Percentiles rank a stretch among this genome's conserved stretches.
Evolutionary conservation across 2,329 filamentous ascomycete genomes (phyloP).

Genomic region (Botrytis medusae): DNA sequence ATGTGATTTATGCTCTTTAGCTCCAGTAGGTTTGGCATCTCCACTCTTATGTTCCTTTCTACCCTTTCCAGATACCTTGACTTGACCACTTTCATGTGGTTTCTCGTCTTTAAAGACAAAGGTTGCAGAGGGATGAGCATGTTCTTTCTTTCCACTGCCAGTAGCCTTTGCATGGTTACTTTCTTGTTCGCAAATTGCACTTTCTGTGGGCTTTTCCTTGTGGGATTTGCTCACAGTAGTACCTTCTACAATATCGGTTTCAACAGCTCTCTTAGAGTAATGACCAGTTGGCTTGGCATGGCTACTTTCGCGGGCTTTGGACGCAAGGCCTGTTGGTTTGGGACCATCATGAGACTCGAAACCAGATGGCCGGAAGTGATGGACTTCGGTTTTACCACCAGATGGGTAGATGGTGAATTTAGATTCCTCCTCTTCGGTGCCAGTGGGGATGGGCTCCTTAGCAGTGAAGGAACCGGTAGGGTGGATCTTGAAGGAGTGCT

Average conservation of each 20-base stretch:
- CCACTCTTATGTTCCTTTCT: not conserved
- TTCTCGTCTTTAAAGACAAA: not conserved
- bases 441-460: not conserved
- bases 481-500: not conserved
- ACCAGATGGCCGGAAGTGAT: not conserved
- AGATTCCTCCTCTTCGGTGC: not conserved
- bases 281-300: not conserved
- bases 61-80: not conserved
- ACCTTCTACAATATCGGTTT: not conserved
- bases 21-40: not conserved
- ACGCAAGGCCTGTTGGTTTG: not conserved
- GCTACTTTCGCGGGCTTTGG: not conserved
- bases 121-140: not conserved
- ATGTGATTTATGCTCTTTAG: not conserved
- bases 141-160: not conserved
- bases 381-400: not conserved
- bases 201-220: not conserved
- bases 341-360: not conserved
- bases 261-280: not conserved
- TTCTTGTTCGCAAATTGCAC: not conserved
- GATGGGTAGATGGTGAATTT: not conserved
- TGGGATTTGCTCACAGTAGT: not conserved
- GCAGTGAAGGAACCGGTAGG: not conserved
- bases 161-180: not conserved
- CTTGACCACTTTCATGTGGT: not conserved